Base-by-base conservation (phyloP, 2,329 filamentous ascomycete species). In the Talaromyces atroroseus region DNA sequence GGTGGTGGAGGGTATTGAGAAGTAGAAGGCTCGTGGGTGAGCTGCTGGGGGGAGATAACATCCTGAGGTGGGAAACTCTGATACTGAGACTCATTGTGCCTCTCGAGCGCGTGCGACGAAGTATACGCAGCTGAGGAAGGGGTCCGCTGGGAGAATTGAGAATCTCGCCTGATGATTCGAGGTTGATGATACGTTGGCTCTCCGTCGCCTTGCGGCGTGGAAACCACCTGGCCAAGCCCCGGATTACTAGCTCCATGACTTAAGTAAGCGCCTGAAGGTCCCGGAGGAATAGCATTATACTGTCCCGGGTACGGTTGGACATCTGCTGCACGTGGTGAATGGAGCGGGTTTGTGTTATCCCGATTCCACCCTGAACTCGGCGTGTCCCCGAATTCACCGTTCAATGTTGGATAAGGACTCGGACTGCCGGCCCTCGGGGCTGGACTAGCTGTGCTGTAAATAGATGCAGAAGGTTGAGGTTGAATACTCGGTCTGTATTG, bases 401-500 rank as follows among this genome's bases (percentile, higher is more conserved):
- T 56, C 26, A 58, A 59, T 54, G 49, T 56, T 5, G 60, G 60
- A 56, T 65, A 65, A 47, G 62, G 54, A 34, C 59, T 56, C 23
- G 66, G 59, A 14, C 62, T 65, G 57, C 45, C 21, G 23, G 62
- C 61, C 21, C 61, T 46, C 21, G 51, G 60, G 18, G 59, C 52
- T 8, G 59, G 42, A 20, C 58, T 55, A 4, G 45, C 44, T 24
- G 56, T 36, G 32, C 60, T 59, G 52, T 60, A 59, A 12, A 48
- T 48, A 14, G 61, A 60, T 26, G 58, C 56, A 20, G 62, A 59
- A 20, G 64, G 61, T 58, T 73, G 72, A 34, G 77, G 38, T 18
- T 78, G 76, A 52, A 81, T 81, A 11, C 78, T 76, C 47, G 76
- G 68, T 11, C 69, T 72, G 60, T 82, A 81, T 5, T 77, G 66